These are phyloP conservation scores for Theileria orientalis DNA, from an alignment of 169 alveolate species.

Conservation along the genomic window DNA sequence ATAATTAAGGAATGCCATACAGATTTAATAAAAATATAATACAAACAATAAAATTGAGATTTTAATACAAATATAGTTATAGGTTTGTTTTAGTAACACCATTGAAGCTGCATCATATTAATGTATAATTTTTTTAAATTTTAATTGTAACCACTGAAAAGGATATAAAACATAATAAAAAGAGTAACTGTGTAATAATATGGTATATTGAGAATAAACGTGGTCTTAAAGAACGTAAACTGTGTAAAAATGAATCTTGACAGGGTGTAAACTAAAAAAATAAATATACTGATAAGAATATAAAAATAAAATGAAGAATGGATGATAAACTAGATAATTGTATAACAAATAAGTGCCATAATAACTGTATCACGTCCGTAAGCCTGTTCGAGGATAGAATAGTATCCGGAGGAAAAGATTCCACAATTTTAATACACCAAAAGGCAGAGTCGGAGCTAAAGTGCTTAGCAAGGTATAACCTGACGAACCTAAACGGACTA, in stretches of 20 bases:
- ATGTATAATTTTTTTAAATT: too few relatives aligned
- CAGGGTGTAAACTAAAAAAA: background rate
- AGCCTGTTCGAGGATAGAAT: constrained; percentile 17
- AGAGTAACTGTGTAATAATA: background rate
- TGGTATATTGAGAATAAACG: background rate
- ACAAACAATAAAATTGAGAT: too few relatives aligned
- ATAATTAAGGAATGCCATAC: background rate
- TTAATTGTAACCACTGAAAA: too few relatives aligned
- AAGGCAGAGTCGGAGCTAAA: constrained; percentile 21
- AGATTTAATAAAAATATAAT: background rate
- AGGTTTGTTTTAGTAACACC: too few relatives aligned
- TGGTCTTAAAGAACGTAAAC: background rate
- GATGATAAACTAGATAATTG: constrained; percentile 6
- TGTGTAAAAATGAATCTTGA: too few relatives aligned
- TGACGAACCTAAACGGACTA: background rate
- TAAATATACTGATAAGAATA: background rate
- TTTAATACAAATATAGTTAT: too few relatives aligned
- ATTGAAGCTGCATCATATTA: too few relatives aligned
- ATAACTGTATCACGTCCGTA: constrained; percentile 53
- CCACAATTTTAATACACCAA: constrained; percentile 44
- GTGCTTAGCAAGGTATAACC: constrained; percentile 7
- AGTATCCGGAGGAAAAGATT: constrained; percentile 65
- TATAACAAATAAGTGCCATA: constrained; percentile 40
- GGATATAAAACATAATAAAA: too few relatives aligned
- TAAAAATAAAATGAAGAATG: background rate